phyloP scores from a whole-genome alignment of 2,329 filamentous ascomycete species.

The Xylariaceae sp. region DNA sequence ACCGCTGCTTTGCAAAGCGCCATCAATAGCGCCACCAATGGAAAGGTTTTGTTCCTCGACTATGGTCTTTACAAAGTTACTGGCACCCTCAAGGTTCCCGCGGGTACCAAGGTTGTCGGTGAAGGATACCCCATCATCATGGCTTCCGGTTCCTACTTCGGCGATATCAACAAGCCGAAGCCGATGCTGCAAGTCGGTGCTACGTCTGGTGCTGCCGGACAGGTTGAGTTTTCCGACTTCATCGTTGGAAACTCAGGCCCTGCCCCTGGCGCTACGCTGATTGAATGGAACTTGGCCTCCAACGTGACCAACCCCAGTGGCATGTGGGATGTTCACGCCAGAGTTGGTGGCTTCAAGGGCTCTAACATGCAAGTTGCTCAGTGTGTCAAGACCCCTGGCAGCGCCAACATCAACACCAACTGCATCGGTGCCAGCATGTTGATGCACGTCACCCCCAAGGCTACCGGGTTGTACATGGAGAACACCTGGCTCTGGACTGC shows the following conservation, averaged over 20 bases:
- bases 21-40: conserved; percentile 46
- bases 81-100: conserved; percentile 41
- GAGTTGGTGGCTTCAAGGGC: conserved; percentile 65
- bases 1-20: conserved; percentile 53
- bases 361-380: conserved; percentile 61
- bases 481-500: conserved; percentile 44
- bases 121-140: conserved; percentile 39
- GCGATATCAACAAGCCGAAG: conserved; percentile 51
- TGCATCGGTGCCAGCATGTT: conserved; percentile 37
- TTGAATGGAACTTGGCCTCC: conserved; percentile 65
- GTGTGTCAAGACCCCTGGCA: conserved; percentile 52
- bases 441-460: conserved; percentile 34
- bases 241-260: conserved; percentile 64
- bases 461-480: conserved; percentile 36
- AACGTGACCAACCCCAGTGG: conserved; percentile 39
- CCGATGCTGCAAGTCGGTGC: conserved; percentile 62
- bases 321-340: conserved; percentile 71
- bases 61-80: conserved; percentile 50
- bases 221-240: conserved; percentile 66
- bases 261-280: conserved; percentile 61
- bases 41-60: conserved; percentile 52
- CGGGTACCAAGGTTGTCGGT: conserved; percentile 34
- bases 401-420: conserved; percentile 25
- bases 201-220: conserved; percentile 54
- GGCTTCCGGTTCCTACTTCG: conserved; percentile 51